A percentile compares a stretch with the other conserved stretches of the same genome.
These are phyloP conservation scores for Ascochyta lentis DNA, from an alignment of 2,329 filamentous ascomycete genomes.

Conservation along the genomic window DNA sequence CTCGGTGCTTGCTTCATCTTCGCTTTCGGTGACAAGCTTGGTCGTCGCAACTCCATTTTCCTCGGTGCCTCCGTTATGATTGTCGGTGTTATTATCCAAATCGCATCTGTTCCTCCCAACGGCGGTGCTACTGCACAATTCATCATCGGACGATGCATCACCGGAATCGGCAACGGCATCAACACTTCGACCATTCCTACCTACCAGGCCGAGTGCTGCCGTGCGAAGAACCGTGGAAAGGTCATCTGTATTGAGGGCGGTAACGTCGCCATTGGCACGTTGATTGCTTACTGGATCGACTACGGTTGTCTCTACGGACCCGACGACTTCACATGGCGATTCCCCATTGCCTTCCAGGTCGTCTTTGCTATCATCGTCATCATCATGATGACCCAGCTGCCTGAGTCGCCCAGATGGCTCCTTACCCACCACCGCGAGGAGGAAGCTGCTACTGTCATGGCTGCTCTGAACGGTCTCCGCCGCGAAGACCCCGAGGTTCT, in stretches of 20 bases:
- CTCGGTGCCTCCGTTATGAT: constrained; percentile 52
- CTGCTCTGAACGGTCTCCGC: constrained; percentile 55
- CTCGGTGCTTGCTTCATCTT: constrained; percentile 51
- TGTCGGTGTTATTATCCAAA: constrained; percentile 50
- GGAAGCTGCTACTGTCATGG: constrained; percentile 57
- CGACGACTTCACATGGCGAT: constrained; percentile 52
- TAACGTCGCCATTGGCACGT: constrained; percentile 57
- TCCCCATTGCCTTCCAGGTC: constrained; percentile 60
- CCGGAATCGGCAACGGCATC: constrained; percentile 62
- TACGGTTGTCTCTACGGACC: constrained; percentile 50
- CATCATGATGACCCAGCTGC: constrained; percentile 45
- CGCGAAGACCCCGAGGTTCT: constrained; percentile 62
- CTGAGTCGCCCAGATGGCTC: constrained; percentile 43
- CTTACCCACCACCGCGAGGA: constrained; percentile 49
- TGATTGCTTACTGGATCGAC: constrained; percentile 60
- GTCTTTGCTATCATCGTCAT: constrained; percentile 52
- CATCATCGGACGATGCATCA: constrained; percentile 59
- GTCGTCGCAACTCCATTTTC: constrained; percentile 53
- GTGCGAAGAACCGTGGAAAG: constrained; percentile 64
- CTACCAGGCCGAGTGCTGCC: constrained; percentile 59
- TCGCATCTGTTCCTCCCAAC: constrained; percentile 36
- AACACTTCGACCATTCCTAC: constrained; percentile 62
- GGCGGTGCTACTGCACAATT: constrained; percentile 55
- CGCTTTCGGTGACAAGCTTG: constrained; percentile 49
- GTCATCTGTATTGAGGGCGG: constrained; percentile 65